Base-by-base conservation (phyloP, 148 eudicot species). In the Dysphania ambrosioides region DNA sequence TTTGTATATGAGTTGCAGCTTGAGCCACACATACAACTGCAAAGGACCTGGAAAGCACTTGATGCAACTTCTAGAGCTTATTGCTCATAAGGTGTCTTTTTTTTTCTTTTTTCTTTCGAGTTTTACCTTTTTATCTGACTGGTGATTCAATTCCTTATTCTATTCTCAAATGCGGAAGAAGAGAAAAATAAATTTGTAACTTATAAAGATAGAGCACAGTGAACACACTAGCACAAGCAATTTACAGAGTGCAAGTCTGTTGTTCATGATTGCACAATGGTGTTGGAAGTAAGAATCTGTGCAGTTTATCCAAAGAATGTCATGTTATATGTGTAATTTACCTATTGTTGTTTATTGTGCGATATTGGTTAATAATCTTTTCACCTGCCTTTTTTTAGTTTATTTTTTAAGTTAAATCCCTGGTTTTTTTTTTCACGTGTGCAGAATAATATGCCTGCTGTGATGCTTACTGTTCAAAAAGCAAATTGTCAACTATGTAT, bases 1-100 rank as follows among this genome's bases (percentile, higher is more conserved):
- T 96, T 92, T 82, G 86, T 96, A 72, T 96, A 92, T 81, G 99
- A 96, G 75, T 78, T 96, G 83, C 99, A 96, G 82, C 92, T 96
- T 71, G 97, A 86, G 85, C 77, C 79, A 70, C 79, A 56, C 71
- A 84, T 86, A 58, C 99, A 86, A 75, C n/a, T 92, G 94, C 49
- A 90, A 86, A 77, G 97, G 97, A 68, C 79, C 92, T 19, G 99
- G 99, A 36, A 84, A 82, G 64, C 91, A 88, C 83, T 79, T 96
- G 72, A 96, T 96, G 99, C 88, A 88, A 71, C 85, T 96, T 61
- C 81, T 92, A 34, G 97, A 96, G 90, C 88, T 84, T 68, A 90
- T 96, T 83, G 99, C 99, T 79, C 80, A 36, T 29, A 83, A 92
- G 93, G 98, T 95, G 31, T 27, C n/a, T 29, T 62, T 2, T 62